These are phyloP conservation scores for Rhizodiscina lignyota DNA, from an alignment of 495 filamentous ascomycete species.

Conservation along the genomic window DNA sequence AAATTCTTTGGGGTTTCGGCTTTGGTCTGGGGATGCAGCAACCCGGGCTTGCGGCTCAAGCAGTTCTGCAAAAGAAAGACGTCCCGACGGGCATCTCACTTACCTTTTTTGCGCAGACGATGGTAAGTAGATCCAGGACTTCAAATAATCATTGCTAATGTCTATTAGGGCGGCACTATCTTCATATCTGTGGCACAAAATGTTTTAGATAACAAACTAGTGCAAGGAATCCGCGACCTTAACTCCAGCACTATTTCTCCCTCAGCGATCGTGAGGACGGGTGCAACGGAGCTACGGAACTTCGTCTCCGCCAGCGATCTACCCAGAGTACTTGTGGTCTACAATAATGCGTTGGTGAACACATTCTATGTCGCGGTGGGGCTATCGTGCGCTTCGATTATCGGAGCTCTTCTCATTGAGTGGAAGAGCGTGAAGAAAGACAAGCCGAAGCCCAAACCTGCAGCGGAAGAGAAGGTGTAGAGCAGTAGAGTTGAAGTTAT, in stretches of 20 bases:
- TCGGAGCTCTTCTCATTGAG: slow-evolving; percentile 8
- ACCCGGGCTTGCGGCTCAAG: slow-evolving; percentile 47
- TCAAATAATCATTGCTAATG: too few species aligned
- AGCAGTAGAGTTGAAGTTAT: too few species aligned
- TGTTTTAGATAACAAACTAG: background rate
- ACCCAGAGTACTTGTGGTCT: background rate
- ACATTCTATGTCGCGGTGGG: slow-evolving; percentile 15
- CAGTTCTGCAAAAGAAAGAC: background rate
- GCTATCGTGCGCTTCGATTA: slow-evolving; percentile 7
- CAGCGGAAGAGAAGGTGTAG: background rate
- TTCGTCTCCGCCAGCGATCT: background rate
- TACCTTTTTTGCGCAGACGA: background rate
- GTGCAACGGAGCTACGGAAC: slow-evolving; percentile 5
- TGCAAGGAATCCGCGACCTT: slow-evolving; percentile 2
- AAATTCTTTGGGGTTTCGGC: slow-evolving; percentile 52
- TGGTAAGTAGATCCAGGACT: background rate
- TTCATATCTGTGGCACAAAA: background rate
- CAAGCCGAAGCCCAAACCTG: background rate
- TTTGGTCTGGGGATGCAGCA: slow-evolving; percentile 54
- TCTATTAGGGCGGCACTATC: background rate
- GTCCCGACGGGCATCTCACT: background rate
- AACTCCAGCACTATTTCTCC: background rate
- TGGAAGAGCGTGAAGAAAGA: slow-evolving; percentile 10
- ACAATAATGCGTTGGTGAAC: background rate
- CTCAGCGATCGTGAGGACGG: slow-evolving; percentile 1